These are phyloP conservation scores for Aspergillus amoenus DNA, from an alignment of 2,329 filamentous ascomycete species.

Conservation along the genomic window DNA sequence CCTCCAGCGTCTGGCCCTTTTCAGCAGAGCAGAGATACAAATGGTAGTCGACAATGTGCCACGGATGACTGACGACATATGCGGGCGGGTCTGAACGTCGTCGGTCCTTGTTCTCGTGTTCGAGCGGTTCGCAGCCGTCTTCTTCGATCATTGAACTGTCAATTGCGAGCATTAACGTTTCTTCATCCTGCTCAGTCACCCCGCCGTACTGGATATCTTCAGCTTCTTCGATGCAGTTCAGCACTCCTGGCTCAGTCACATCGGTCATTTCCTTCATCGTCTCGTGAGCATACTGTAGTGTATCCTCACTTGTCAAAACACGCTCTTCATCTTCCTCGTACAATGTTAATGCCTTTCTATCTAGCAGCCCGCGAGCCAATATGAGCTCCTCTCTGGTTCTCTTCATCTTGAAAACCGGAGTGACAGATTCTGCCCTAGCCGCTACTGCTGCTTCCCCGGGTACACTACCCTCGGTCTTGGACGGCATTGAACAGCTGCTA, in stretches of 20 bases:
- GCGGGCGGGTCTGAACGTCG: conserved; percentile 8
- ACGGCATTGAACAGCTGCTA: conserved; percentile 5
- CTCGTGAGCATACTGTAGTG: neutral
- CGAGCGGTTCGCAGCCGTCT: conserved; percentile 1
- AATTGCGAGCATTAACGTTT: neutral
- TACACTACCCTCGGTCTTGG: neutral
- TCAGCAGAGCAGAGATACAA: conserved; percentile 32
- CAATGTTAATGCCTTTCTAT: neutral
- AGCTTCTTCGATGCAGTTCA: neutral
- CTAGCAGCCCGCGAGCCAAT: conserved; percentile 4
- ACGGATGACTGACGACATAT: conserved; percentile 26
- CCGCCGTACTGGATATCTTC: neutral
- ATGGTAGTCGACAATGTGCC: conserved; percentile 33
- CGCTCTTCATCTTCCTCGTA: neutral
- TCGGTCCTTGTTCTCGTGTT: neutral
- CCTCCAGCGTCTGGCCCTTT: conserved; percentile 14
- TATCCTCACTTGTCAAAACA: neutral
- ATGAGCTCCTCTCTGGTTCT: conserved; percentile 16
- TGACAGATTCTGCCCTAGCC: neutral
- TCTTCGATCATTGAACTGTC: neutral
- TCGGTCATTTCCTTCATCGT: neutral
- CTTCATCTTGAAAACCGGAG: conserved; percentile 21
- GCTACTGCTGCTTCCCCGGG: neutral
- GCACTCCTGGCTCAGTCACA: neutral
- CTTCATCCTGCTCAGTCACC: neutral